Evolutionary conservation across 306 rosid genomes (phyloP).

Genomic region (Pyrus bretschneideri): DNA sequence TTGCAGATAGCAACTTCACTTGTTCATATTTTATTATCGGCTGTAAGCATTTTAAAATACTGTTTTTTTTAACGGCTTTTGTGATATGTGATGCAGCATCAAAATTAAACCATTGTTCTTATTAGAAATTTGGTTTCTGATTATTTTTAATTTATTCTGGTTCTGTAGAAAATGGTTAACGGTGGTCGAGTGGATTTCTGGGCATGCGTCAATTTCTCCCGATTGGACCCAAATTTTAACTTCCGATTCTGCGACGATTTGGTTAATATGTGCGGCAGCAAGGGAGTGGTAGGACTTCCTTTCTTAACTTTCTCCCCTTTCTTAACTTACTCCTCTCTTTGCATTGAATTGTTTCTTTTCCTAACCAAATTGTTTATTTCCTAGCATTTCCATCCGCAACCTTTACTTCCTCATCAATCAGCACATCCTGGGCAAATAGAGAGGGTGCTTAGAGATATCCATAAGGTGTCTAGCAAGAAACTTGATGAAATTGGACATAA

Average conservation of each 20-base stretch:
- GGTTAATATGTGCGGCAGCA: conserved; percentile 44
- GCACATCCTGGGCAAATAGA: conserved; percentile 27
- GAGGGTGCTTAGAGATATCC: conserved; percentile 25
- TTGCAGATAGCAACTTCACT: neutral
- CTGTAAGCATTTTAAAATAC: neutral
- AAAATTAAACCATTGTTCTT: neutral
- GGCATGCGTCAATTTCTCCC: conserved; percentile 43
- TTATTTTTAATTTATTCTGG: neutral
- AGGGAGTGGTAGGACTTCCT: conserved; percentile 56
- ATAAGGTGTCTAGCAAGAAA: conserved; percentile 8
- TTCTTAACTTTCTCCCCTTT: neutral
- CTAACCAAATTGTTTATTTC: neutral
- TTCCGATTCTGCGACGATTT: conserved; percentile 23
- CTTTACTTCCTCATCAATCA: conserved; percentile 26
- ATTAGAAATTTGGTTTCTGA: too few relatives aligned
- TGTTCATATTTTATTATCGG: neutral
- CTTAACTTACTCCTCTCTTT: neutral
- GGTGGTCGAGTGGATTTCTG: conserved; percentile 53
- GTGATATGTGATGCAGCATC: neutral
- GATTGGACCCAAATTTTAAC: neutral
- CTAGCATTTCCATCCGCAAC: conserved; percentile 30
- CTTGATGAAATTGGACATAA: neutral
- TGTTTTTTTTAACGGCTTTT: neutral
- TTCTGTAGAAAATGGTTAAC: conserved; percentile 56
- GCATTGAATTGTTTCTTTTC: neutral